These are phyloP conservation scores for Rutstroemia sp. DNA, from an alignment of 2,329 filamentous ascomycete genomes.

Conservation along the genomic window DNA sequence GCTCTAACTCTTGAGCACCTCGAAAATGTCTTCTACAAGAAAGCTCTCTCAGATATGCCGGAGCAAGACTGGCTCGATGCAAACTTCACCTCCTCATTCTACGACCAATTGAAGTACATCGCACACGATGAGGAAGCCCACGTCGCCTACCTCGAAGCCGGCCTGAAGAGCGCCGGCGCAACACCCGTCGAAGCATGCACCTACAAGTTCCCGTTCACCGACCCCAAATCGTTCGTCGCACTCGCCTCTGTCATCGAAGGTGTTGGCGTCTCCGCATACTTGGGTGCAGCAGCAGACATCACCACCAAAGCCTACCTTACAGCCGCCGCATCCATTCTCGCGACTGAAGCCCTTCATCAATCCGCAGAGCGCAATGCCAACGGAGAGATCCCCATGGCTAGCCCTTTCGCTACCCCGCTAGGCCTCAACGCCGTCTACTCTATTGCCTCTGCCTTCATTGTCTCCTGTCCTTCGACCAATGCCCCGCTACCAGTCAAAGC, in stretches of 20 bases:
- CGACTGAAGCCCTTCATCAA: constrained; percentile 59
- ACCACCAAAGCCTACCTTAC: constrained; percentile 51
- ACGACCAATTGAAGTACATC: constrained; percentile 50
- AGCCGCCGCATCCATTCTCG: constrained; percentile 56
- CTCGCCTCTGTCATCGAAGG: constrained; percentile 48
- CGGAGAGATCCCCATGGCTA: constrained; percentile 45
- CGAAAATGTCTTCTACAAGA: constrained; percentile 56
- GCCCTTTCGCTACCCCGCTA: constrained; percentile 54
- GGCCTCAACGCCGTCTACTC: constrained; percentile 54
- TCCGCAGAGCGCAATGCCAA: constrained; percentile 48
- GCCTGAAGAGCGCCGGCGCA: constrained; percentile 39
- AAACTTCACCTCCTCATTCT: constrained; percentile 44
- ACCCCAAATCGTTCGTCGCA: constrained; percentile 43
- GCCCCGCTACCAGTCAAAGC: constrained; percentile 50
- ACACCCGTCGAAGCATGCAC: constrained; percentile 47
- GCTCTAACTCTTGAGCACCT: constrained; percentile 48
- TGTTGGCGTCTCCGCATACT: constrained; percentile 52
- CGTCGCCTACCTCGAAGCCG: constrained; percentile 46
- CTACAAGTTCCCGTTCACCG: constrained; percentile 47
- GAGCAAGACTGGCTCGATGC: constrained; percentile 43
- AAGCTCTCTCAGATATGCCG: constrained; percentile 51
- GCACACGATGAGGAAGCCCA: constrained; percentile 50
- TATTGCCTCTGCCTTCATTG: constrained; percentile 55
- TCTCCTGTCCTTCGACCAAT: constrained; percentile 47
- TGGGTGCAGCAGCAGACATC: constrained; percentile 54